Evolutionary conservation across 139 green algal species (phyloP), one percentile per base, ranked within the genome.

Genomic region (Coelastrella sp.): DNA sequence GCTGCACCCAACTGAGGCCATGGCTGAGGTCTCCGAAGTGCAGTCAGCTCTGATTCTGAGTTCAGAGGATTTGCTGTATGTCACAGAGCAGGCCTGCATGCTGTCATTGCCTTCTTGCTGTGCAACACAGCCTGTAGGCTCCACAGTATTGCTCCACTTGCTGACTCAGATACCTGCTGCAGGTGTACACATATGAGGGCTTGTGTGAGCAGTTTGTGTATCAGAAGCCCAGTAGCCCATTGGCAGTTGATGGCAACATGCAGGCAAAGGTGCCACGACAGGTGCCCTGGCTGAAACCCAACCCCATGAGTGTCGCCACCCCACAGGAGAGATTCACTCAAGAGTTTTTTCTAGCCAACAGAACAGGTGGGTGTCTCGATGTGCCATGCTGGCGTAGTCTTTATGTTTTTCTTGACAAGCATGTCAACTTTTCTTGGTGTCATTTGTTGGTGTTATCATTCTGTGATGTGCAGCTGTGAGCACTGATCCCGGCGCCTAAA

Each of bases 151-250:
- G 17, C 65, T 17, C 7, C 24, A 12, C 25, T 9, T 60, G 27
- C 27, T 82, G 73, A 49, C 35, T 49, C 35, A 49, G 3, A 5
- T 3, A 49, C 35, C 35, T 49, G 60, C 11, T 78, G 72, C 93
- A 94, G 91, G 90, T 95, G 24, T 93, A 82, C 56, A 90, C 60
- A 0, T 95, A 94, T 73, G 73, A 87, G 24, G 92, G 93, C 24
- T 25, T 91, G 7, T 92, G 88, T 35, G 93, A 95, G 91, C 72
- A 83, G 22, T 93, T 90, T 27, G 63, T 73, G 4, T 85, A 91
- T 66, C 58, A 81, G 61, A 72, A 84, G 6, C 49, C 85, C 3
- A 27, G 57, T 4, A 58, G 56, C 27, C 57, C 83, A 6, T 83
- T 91, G 58, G 24, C 56, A 20, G 81, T 84, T 65, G 89, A 90